Percentiles rank a stretch among this genome's conserved stretches.
These are phyloP conservation scores for Cryphonectria japonica DNA, from an alignment of 2,329 filamentous ascomycete species.

Conservation along the genomic window DNA sequence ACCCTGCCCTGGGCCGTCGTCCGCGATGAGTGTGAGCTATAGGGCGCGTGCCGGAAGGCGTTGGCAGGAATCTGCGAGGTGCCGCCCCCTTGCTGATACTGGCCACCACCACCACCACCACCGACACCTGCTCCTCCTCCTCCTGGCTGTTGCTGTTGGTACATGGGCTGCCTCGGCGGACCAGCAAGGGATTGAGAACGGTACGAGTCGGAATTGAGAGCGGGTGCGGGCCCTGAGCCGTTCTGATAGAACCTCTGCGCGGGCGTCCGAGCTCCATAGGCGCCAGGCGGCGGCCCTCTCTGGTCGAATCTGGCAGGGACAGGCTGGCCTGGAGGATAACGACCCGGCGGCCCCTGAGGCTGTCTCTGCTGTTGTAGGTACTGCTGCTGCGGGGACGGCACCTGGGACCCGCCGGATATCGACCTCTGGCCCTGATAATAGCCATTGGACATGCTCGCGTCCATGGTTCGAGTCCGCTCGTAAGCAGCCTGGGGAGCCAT, in stretches of 20 bases:
- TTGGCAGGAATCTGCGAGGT: conserved; percentile 63
- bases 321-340: conserved; percentile 53
- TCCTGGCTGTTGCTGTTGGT: conserved; percentile 53
- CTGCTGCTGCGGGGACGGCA: conserved; percentile 50
- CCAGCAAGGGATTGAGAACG: conserved; percentile 92
- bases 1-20: conserved; percentile 91
- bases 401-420: conserved; percentile 52
- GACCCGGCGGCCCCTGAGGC: conserved; percentile 45
- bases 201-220: conserved; percentile 82
- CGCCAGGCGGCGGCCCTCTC: conserved; percentile 54
- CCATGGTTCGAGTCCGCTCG: conserved; percentile 48
- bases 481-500: conserved; percentile 45
- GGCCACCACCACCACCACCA: conserved; percentile 38
- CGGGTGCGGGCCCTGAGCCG: conserved; percentile 64
- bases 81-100: conserved; percentile 46
- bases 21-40: conserved; percentile 66
- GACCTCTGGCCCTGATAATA: conserved; percentile 60
- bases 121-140: too few relatives aligned
- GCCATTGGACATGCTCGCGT: conserved; percentile 51
- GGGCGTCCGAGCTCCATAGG: conserved; percentile 48
- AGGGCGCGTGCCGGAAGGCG: conserved; percentile 78
- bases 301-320: conserved; percentile 64
- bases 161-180: conserved; percentile 72
- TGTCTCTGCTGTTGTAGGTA: conserved; percentile 53
- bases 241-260: conserved; percentile 63